Evolutionary conservation across 768 basidiomycete species (phyloP).

Genomic region (Cyclocybe aegerita): DNA sequence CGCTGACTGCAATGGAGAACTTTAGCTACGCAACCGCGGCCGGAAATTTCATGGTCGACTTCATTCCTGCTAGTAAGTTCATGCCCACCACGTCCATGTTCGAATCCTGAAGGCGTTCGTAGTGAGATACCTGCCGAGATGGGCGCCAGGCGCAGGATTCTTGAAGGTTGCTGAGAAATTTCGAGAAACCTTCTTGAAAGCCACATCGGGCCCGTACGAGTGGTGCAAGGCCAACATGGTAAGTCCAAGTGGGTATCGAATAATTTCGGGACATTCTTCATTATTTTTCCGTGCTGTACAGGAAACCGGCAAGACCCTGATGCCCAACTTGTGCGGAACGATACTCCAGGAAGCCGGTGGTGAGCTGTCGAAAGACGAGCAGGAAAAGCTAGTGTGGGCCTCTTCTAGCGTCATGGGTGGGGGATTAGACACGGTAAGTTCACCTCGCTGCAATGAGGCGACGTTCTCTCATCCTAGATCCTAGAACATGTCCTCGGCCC

Average conservation of each 20-base stretch:
- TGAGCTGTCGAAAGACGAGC: slow-evolving; percentile 31
- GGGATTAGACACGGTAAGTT: slow-evolving; percentile 2
- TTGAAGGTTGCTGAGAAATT: slow-evolving; percentile 37
- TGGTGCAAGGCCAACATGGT: slow-evolving; percentile 44
- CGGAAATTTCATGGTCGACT: slow-evolving; percentile 36
- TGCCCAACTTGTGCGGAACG: slow-evolving; percentile 34
- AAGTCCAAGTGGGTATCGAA: slow-evolving; percentile 2
- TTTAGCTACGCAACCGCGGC: slow-evolving; percentile 43
- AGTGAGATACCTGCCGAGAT: slow-evolving; percentile 44
- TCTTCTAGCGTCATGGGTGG: slow-evolving; percentile 11
- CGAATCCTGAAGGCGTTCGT: background rate
- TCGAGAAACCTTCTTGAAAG: slow-evolving; percentile 13
- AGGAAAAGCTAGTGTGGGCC: slow-evolving; percentile 39
- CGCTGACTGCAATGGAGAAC: slow-evolving; percentile 42
- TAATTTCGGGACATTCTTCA: background rate
- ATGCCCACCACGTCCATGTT: background rate
- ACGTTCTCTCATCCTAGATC: slow-evolving; percentile 20
- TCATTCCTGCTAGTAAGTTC: slow-evolving; percentile 25
- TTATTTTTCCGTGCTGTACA: slow-evolving; percentile 10
- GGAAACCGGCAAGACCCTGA: slow-evolving; percentile 34
- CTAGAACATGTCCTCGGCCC: slow-evolving; percentile 32
- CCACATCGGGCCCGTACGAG: slow-evolving; percentile 23
- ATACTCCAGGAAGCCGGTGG: slow-evolving; percentile 20
- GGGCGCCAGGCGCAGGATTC: slow-evolving; percentile 57
- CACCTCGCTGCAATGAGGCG: background rate